phyloP scores from a whole-genome alignment of 2,329 filamentous ascomycete species.

The Cladosporium austrohemisphaericum region DNA sequence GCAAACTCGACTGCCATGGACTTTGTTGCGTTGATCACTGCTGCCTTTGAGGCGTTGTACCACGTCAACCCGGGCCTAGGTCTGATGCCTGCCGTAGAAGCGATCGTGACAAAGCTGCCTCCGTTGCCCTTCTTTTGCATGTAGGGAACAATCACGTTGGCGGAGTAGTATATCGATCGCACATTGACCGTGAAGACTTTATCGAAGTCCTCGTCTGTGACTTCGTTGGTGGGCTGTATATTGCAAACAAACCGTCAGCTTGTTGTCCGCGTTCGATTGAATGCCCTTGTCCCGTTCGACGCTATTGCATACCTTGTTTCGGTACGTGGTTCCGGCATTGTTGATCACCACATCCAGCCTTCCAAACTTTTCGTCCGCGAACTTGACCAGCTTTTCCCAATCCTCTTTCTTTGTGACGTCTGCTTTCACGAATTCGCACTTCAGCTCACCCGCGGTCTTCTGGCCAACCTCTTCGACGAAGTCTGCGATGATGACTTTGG shows the following conservation, averaged over 20 bases:
- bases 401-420: conserved; percentile 53
- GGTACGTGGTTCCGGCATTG: conserved; percentile 54
- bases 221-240: conserved; percentile 52
- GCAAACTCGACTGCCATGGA: conserved; percentile 71
- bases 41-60: conserved; percentile 68
- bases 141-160: conserved; percentile 57
- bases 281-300: neutral
- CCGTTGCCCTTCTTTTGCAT: conserved; percentile 56
- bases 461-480: conserved; percentile 53
- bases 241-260: neutral
- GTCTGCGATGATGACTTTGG: conserved; percentile 60
- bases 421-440: conserved; percentile 44
- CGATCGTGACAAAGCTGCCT: conserved; percentile 62
- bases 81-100: conserved; percentile 60
- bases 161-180: conserved; percentile 61
- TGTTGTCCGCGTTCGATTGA: neutral
- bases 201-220: conserved; percentile 65
- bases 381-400: conserved; percentile 51
- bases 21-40: conserved; percentile 58
- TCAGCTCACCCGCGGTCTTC: conserved; percentile 47
- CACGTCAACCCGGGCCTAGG: conserved; percentile 63
- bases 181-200: conserved; percentile 66
- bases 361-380: conserved; percentile 46
- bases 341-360: conserved; percentile 58
- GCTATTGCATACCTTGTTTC: conserved; percentile 47